These are phyloP conservation scores for Cutaneotrichosporon cyanovorans DNA, from an alignment of 1,284 basidiomycete genomes.

Conservation along the genomic window DNA sequence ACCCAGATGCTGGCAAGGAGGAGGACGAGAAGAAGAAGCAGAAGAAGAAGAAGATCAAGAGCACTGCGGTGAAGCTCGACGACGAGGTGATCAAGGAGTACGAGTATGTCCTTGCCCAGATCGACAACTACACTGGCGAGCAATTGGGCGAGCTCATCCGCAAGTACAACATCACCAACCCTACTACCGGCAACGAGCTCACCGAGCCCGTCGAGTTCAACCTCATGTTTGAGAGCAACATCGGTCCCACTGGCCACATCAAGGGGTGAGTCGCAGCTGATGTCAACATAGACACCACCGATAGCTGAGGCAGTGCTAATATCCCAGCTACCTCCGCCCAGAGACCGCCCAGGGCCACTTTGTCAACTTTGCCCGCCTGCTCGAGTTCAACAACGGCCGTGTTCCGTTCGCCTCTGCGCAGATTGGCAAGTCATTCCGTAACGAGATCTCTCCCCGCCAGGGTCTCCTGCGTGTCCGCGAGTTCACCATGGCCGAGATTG, in stretches of 20 bases:
- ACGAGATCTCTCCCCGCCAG: conserved; percentile 95
- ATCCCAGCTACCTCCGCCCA: conserved; percentile 69
- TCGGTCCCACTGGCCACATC: conserved; percentile 95
- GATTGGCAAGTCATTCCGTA: conserved; percentile 93
- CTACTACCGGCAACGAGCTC: conserved; percentile 86
- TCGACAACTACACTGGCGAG: conserved; percentile 90
- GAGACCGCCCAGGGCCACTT: conserved; percentile 99
- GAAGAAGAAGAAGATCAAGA: conserved; percentile 74
- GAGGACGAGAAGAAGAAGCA: conserved; percentile 68
- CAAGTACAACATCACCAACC: conserved; percentile 77
- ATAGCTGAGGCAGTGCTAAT: conserved; percentile 43
- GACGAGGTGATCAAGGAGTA: conserved; percentile 73
- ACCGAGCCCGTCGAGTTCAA: conserved; percentile 94
- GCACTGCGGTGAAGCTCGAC: conserved; percentile 65
- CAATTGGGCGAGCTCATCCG: conserved; percentile 82
- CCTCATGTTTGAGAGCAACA: conserved; percentile 95
- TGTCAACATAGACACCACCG: not conserved
- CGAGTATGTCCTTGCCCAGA: conserved; percentile 74
- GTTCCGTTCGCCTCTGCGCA: conserved; percentile 96
- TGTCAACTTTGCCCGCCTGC: conserved; percentile 92
- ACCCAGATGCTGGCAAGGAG: conserved; percentile 52
- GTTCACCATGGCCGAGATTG: conserved; percentile 99
- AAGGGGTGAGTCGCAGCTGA: conserved; percentile 54
- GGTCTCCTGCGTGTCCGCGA: conserved; percentile 95
- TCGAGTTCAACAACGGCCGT: conserved; percentile 96